These are phyloP conservation scores for Malassezia arunalokei DNA, from an alignment of 1,284 basidiomycete genomes.

Conservation along the genomic window DNA sequence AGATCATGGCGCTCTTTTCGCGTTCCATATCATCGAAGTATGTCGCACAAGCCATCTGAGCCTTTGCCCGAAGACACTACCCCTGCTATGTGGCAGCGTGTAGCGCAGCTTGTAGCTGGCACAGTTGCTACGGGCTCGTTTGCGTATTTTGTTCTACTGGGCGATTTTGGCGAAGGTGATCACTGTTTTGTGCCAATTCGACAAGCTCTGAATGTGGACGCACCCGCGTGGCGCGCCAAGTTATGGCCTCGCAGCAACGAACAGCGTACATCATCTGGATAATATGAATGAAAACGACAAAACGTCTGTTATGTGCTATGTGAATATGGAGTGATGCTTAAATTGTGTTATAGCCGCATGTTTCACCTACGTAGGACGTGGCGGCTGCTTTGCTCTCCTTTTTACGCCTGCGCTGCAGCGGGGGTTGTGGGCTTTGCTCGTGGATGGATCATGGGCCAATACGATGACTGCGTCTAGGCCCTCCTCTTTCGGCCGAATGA, in stretches of 20 bases:
- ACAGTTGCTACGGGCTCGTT: constrained; percentile 2
- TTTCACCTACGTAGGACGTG: too few species aligned
- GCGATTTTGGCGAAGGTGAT: constrained; percentile 13
- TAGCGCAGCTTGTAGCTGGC: constrained; percentile 11
- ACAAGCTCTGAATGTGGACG: neutral
- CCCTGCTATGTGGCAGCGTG: constrained; percentile 15
- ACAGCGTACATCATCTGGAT: neutral
- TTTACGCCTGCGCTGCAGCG: too few species aligned
- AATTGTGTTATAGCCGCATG: too few species aligned
- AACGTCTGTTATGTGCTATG: too few species aligned
- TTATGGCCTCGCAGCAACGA: neutral
- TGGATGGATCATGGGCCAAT: too few species aligned
- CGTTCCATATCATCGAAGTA: neutral
- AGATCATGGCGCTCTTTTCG: neutral
- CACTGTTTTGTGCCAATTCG: constrained; percentile 16
- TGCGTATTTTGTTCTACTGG: constrained; percentile 12
- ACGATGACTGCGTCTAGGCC: neutral
- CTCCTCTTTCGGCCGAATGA: neutral
- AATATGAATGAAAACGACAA: too few species aligned
- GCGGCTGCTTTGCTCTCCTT: too few species aligned
- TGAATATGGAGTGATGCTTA: too few species aligned
- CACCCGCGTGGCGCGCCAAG: neutral
- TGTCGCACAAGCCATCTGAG: neutral
- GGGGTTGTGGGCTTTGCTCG: too few species aligned
- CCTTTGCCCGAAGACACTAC: constrained; percentile 9